A percentile compares a stretch with the other conserved stretches of the same genome.
Conservation (phyloP, 2,329 filamentous ascomycete species). For the Colletotrichum siamense region DNA sequence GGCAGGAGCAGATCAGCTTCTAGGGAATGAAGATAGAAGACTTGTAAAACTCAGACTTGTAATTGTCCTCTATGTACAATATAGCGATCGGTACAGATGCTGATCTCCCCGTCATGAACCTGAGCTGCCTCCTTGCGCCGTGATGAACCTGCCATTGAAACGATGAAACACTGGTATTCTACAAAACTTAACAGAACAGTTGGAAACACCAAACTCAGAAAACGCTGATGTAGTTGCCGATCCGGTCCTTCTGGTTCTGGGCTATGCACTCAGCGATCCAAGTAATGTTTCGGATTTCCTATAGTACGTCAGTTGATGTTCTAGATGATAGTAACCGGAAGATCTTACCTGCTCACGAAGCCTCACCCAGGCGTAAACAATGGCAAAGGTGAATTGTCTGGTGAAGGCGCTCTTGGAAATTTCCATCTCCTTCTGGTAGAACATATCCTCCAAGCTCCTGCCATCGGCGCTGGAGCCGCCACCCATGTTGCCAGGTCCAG, state of each 20-base stretch:
- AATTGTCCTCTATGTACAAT: slow-evolving; percentile 57
- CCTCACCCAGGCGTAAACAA: slow-evolving; percentile 98
- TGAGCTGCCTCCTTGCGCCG: slow-evolving; percentile 30
- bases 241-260: slow-evolving; percentile 98
- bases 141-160: slow-evolving; percentile 35
- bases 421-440: slow-evolving; percentile 99
- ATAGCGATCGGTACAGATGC: slow-evolving; percentile 32
- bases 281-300: slow-evolving; percentile 99
- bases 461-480: slow-evolving; percentile 81
- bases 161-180: slow-evolving; percentile 41
- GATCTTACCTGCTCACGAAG: slow-evolving; percentile 87
- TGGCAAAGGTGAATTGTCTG: slow-evolving; percentile 90
- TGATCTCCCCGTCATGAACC: slow-evolving; percentile 24
- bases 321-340: slow-evolving; percentile 1
- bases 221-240: slow-evolving; percentile 98
- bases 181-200: slow-evolving; percentile 40
- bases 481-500: slow-evolving; percentile 82
- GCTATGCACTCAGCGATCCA: slow-evolving; percentile 99
- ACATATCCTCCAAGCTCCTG: slow-evolving; percentile 94
- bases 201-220: slow-evolving; percentile 60
- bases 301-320: slow-evolving; percentile 34
- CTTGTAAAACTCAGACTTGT: slow-evolving; percentile 48
- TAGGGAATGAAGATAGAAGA: slow-evolving; percentile 40
- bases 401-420: slow-evolving; percentile 95
- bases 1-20: slow-evolving; percentile 86